Percentiles rank a stretch among this genome's conserved stretches.
These are phyloP conservation scores for Parathielavia appendiculata DNA, from an alignment of 495 filamentous ascomycete species.

Conservation along the genomic window DNA sequence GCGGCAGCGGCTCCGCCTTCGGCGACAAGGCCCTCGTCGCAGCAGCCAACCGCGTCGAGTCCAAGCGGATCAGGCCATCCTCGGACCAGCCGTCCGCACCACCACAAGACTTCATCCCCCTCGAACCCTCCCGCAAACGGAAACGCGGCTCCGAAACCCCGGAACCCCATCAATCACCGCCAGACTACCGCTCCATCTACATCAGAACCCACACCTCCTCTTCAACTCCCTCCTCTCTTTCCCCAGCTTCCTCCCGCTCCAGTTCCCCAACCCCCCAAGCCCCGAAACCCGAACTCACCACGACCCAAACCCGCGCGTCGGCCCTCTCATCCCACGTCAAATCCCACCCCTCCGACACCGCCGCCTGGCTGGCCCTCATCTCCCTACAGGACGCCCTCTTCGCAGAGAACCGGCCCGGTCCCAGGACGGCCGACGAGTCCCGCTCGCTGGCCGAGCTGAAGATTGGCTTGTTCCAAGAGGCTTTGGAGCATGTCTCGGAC, in stretches of 20 bases:
- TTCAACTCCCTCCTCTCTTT: conserved; percentile 20
- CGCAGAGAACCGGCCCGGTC: conserved; percentile 42
- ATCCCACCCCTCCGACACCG: conserved; percentile 57
- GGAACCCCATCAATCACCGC: conserved; percentile 25
- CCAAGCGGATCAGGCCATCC: conserved; percentile 27
- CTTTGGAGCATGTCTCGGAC: conserved; percentile 51
- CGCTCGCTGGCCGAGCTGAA: conserved; percentile 70
- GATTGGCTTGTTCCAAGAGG: conserved; percentile 74
- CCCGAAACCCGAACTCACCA: conserved; percentile 36
- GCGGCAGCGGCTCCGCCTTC: conserved; percentile 33
- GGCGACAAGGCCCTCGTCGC: conserved; percentile 37
- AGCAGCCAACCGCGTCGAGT: conserved; percentile 22
- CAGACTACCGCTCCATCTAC: conserved; percentile 67
- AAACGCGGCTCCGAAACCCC: conserved; percentile 29
- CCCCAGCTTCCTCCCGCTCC: conserved; percentile 14
- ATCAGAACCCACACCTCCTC: conserved; percentile 51
- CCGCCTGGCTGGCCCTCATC: conserved; percentile 71
- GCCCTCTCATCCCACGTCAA: conserved; percentile 57
- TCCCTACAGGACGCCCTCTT: conserved; percentile 67
- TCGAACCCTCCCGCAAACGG: conserved; percentile 37
- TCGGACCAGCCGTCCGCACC: background rate
- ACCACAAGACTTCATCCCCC: conserved; percentile 37
- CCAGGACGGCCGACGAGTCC: conserved; percentile 46
- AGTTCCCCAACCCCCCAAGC: conserved; percentile 26
- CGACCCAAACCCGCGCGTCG: conserved; percentile 44